A percentile compares a stretch with the other conserved stretches of the same genome.
Conservation (phyloP, 352 stramenopile genomes). For the Thraustochytrium striatum region DNA sequence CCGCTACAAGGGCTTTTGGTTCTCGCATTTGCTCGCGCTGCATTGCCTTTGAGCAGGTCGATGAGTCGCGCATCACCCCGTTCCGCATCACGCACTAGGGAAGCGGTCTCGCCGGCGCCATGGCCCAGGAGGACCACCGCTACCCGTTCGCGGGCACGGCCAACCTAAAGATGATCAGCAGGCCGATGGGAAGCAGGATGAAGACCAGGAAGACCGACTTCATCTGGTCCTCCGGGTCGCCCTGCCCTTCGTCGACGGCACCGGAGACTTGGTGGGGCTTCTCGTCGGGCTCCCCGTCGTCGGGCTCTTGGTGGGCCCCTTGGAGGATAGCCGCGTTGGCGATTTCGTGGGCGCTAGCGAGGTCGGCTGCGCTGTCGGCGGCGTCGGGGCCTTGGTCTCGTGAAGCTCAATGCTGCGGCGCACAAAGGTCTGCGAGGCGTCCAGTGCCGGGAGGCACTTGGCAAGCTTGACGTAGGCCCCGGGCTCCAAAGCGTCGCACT, state of each 20-base stretch:
- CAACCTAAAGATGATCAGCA: slow-evolving; percentile 65
- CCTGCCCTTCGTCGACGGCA: too few relatives aligned
- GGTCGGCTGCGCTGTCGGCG: not conserved
- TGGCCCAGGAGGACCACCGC: slow-evolving; percentile 71
- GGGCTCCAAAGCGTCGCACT: not conserved
- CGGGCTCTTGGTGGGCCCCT: not conserved
- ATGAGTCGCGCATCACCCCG: slow-evolving; percentile 84
- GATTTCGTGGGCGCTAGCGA: not conserved
- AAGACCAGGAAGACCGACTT: too few relatives aligned
- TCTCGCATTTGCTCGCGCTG: slow-evolving; percentile 74
- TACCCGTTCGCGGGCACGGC: slow-evolving; percentile 86
- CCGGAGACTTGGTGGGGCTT: too few relatives aligned
- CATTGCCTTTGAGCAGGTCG: slow-evolving; percentile 80
- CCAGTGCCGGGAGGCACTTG: not conserved
- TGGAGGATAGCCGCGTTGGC: not conserved
- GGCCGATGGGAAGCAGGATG: not conserved
- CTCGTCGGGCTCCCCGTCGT: too few relatives aligned
- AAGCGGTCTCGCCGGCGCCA: slow-evolving; percentile 81
- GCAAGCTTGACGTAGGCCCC: slow-evolving; percentile 32
- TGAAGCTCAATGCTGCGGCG: too few relatives aligned
- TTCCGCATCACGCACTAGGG: slow-evolving; percentile 88
- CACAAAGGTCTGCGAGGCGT: slow-evolving; percentile 21
- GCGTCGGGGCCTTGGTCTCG: too few relatives aligned
- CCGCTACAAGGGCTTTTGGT: slow-evolving; percentile 93
- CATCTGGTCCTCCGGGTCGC: too few relatives aligned